Evolutionary conservation across 495 filamentous ascomycete genomes (phyloP), one percentile per base, ranked within the genome.

Genomic region (Trichoderma erinaceum): DNA sequence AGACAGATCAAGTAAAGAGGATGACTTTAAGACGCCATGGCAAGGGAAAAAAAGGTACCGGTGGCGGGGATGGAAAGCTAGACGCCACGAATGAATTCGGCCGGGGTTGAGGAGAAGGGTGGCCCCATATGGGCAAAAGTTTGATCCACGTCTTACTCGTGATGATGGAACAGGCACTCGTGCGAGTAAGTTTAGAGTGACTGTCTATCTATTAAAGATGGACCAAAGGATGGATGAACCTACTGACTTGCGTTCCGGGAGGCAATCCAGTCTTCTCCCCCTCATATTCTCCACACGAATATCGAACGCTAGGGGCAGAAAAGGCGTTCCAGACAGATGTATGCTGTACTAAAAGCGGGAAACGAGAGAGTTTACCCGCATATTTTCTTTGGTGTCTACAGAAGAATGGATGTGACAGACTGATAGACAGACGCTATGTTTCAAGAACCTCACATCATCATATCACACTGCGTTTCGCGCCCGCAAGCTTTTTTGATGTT

Each of bases 111-210:
- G 56, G 23, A 12, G 13, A 23, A n/a, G 8, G 56, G 16, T 10
- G 27, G 27, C 48, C 48, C 48, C 48, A 52, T 52, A 52, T 52
- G 21, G 18, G 4, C 18, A 4, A 52, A 52, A 52, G 48, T 52
- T 52, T 52, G 48, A 21, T 21, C n/a, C 18, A n/a, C 48, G 48
- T 52, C 48, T 52, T 52, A 52, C 48, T 52, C 48, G 48, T n/a
- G 48, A 16, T 29, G 48, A 52, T 21, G 35, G 35, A 10, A 38
- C 5, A 38, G 35, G 35, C 35, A 38, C 35, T 38, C 35, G 35
- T 38, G 8, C 35, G 35, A 38, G 35, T 38, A 38, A 38, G 35
- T 38, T 29, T 29, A n/a, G n/a, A n/a, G n/a, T n/a, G n/a, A 35
- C 3, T 35, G 32, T 35, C 32, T 35, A 35, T 35, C 35, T 10